These are phyloP conservation scores for Cymbopogon flexuosus DNA, from an alignment of 202 grass and related monocot species.

Conservation along the genomic window DNA sequence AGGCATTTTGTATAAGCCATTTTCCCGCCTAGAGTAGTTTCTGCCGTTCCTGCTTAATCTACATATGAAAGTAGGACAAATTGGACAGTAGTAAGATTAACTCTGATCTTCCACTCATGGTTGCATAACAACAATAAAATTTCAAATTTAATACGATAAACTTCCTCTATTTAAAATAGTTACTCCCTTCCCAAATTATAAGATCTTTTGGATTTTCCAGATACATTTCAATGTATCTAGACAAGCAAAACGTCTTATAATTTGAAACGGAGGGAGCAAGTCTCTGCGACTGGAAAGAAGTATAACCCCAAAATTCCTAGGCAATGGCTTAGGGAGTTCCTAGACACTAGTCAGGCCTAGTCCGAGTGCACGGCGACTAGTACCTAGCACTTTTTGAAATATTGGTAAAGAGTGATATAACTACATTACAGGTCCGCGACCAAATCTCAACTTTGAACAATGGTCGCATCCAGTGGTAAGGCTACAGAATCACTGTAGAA, in stretches of 20 bases:
- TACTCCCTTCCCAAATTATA: too few relatives aligned
- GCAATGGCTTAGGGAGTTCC: not conserved
- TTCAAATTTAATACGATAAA: not conserved
- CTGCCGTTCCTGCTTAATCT: not conserved
- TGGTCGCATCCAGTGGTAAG: not conserved
- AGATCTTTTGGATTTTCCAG: too few relatives aligned
- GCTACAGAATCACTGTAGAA: not conserved
- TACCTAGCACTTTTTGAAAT: not conserved
- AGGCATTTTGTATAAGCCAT: not conserved
- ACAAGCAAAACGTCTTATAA: too few relatives aligned
- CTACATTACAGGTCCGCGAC: not conserved
- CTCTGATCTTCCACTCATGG: not conserved
- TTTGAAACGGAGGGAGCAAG: not conserved
- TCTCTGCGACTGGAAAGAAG: not conserved
- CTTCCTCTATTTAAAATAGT: not conserved
- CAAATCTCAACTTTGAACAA: not conserved
- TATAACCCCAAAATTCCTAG: not conserved
- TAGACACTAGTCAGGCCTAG: not conserved
- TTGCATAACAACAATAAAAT: not conserved
- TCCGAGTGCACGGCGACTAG: not conserved
- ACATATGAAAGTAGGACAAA: not conserved
- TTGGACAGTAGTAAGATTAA: not conserved
- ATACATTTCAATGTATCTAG: too few relatives aligned
- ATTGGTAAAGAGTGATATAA: not conserved
- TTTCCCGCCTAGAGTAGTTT: not conserved